These are phyloP conservation scores for Umbelopsis vinacea DNA, from an alignment of 192 early-diverging fungal genomes.

Conservation along the genomic window DNA sequence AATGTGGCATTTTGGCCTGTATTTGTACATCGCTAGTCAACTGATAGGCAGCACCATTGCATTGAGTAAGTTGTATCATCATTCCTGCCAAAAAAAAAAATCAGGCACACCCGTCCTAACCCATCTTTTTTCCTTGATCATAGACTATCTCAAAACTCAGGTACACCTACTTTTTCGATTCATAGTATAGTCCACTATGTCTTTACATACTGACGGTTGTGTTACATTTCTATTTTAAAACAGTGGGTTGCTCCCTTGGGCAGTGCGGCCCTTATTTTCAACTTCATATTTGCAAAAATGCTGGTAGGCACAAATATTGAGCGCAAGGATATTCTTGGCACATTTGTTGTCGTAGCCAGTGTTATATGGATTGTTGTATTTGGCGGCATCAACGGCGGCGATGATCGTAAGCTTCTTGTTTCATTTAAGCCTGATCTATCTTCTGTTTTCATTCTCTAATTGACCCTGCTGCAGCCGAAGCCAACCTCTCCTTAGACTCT, in stretches of 20 bases:
- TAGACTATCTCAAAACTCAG: constrained; percentile 66
- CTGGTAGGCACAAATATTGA: constrained; percentile 61
- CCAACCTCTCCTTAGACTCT: constrained; percentile 46
- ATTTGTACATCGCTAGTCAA: constrained; percentile 57
- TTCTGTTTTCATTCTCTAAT: background rate
- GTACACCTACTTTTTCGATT: background rate
- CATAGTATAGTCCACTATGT: background rate
- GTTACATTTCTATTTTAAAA: background rate
- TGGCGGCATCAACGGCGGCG: constrained; percentile 54
- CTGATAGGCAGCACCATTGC: constrained; percentile 60
- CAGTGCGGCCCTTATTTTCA: constrained; percentile 60
- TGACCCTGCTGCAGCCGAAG: constrained; percentile 42
- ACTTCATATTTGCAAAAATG: constrained; percentile 63
- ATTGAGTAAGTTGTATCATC: constrained; percentile 49
- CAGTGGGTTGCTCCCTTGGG: constrained; percentile 63
- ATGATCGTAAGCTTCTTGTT: constrained; percentile 43
- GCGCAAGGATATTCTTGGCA: constrained; percentile 54
- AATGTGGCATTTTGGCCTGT: constrained; percentile 62
- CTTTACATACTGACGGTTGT: background rate
- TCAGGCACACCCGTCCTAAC: too few species aligned
- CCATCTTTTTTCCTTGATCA: background rate
- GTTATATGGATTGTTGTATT: constrained; percentile 66
- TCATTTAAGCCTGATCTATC: background rate
- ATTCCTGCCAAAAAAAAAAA: too few species aligned
- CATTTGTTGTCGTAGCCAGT: constrained; percentile 55